These are phyloP conservation scores for Clavaria fumosa DNA, from an alignment of 768 basidiomycete genomes.

Conservation along the genomic window DNA sequence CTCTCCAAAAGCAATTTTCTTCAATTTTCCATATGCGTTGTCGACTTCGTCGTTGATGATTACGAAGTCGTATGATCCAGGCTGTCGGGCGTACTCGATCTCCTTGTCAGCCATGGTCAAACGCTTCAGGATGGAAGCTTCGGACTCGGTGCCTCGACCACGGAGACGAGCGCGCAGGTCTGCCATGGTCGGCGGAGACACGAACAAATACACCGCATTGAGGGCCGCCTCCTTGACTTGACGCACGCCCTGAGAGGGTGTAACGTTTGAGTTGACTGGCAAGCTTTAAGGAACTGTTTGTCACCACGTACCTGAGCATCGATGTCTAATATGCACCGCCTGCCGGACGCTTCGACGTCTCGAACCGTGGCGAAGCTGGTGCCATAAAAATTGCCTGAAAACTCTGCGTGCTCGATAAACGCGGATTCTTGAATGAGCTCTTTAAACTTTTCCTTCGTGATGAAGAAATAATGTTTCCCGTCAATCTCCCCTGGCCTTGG, in stretches of 20 bases:
- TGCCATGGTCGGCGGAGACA: conserved; percentile 75
- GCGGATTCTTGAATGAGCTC: conserved; percentile 51
- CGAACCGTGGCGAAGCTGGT: conserved; percentile 70
- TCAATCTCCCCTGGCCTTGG: conserved; percentile 72
- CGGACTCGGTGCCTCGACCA: conserved; percentile 73
- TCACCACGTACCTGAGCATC: conserved; percentile 66
- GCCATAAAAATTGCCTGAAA: conserved; percentile 88
- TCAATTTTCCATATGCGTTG: conserved; percentile 65
- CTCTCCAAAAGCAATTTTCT: conserved; percentile 61
- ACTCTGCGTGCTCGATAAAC: conserved; percentile 92
- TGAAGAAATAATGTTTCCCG: conserved; percentile 82
- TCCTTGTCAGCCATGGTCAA: conserved; percentile 67
- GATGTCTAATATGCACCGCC: conserved; percentile 87
- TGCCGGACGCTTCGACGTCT: conserved; percentile 48
- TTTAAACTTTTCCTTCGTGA: conserved; percentile 53
- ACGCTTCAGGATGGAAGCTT: conserved; percentile 54
- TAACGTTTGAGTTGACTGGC: conserved; percentile 7
- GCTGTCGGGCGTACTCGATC: conserved; percentile 69
- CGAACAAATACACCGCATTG: conserved; percentile 80
- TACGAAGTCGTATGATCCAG: conserved; percentile 61
- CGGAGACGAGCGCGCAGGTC: conserved; percentile 55
- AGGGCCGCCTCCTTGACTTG: conserved; percentile 77
- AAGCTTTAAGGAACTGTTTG: not conserved
- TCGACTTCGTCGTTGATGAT: conserved; percentile 88
- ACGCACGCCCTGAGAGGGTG: conserved; percentile 57